Percentiles rank a stretch among this genome's conserved stretches.
phyloP scores from a whole-genome alignment of 768 basidiomycete genomes.

The Mycena capillaripes region DNA sequence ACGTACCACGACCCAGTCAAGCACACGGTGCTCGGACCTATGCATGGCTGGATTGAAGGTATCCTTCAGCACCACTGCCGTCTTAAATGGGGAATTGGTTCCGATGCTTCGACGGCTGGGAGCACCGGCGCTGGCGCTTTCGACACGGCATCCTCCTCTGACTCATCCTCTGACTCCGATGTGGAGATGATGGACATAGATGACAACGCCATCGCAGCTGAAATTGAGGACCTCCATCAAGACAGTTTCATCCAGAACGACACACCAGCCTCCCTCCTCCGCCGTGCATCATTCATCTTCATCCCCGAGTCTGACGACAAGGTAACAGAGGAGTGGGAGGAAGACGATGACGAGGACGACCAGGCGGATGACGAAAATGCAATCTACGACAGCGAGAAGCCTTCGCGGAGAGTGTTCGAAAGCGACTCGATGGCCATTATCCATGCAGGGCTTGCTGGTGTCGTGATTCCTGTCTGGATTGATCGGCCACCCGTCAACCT shows the following conservation, averaged over 20 bases:
- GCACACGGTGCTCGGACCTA: not conserved
- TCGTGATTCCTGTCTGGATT: constrained; percentile 29
- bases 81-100: constrained; percentile 32
- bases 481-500: constrained; percentile 34
- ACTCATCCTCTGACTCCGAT: constrained; percentile 1
- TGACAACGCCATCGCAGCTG: not conserved
- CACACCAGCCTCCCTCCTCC: constrained; percentile 4
- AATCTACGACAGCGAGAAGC: constrained; percentile 19
- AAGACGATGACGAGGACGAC: not conserved
- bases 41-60: constrained; percentile 23
- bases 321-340: not conserved
- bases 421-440: constrained; percentile 9
- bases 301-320: not conserved
- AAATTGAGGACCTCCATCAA: constrained; percentile 9
- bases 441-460: constrained; percentile 19
- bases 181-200: not conserved
- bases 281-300: constrained; percentile 8
- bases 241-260: constrained; percentile 8
- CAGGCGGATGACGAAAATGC: constrained; percentile 3
- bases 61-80: constrained; percentile 29
- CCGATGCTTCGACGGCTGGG: not conserved
- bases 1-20: not conserved
- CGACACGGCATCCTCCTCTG: not conserved
- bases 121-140: not conserved
- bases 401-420: constrained; percentile 13